phyloP scores from a whole-genome alignment of 768 basidiomycete genomes.

The Paxillus rubicundulus region DNA sequence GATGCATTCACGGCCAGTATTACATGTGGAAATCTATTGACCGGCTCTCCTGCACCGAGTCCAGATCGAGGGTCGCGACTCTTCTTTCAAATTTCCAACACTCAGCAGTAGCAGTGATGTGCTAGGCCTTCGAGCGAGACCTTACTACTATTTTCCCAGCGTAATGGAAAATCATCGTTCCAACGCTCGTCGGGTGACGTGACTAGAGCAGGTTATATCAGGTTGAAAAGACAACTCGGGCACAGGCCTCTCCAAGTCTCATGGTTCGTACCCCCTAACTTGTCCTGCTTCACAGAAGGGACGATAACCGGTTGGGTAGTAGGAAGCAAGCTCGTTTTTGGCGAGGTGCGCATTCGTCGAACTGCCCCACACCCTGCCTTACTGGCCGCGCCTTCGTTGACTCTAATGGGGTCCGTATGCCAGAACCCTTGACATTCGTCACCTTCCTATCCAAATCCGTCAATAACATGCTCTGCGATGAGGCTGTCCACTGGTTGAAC shows the following conservation, averaged over 20 bases:
- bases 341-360: background rate
- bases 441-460: constrained; percentile 1
- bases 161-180: background rate
- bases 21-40: background rate
- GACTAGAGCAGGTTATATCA: background rate
- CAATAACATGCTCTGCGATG: background rate
- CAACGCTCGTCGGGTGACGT: background rate
- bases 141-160: background rate
- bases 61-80: background rate
- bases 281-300: constrained; percentile 1
- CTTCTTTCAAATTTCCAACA: background rate
- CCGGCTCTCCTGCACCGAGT: background rate
- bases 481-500: constrained; percentile 8
- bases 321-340: background rate
- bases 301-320: background rate
- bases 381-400: background rate
- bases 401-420: background rate
- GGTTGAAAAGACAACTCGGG: background rate
- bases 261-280: background rate
- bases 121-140: background rate
- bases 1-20: background rate
- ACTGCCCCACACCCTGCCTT: background rate
- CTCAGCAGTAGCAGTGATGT: background rate
- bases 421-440: background rate
- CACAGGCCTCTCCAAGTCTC: background rate